Conservation (phyloP, 2,329 filamentous ascomycete species). For the Xylariomycetidae sp. region DNA sequence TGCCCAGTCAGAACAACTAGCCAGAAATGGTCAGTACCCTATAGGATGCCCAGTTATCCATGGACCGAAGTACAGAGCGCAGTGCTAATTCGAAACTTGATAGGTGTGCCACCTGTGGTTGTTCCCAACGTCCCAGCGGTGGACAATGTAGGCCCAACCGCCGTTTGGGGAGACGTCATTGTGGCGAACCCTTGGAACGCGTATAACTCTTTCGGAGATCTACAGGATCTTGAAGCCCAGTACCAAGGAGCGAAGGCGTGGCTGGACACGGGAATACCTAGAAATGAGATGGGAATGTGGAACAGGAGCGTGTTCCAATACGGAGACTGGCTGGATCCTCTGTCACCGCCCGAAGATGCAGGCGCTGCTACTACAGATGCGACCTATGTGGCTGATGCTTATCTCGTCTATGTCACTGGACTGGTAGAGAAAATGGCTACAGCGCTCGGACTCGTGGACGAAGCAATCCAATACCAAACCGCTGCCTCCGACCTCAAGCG, state of each 20-base stretch:
- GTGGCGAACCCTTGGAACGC: slow-evolving; percentile 37
- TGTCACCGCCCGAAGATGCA: slow-evolving; percentile 35
- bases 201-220: slow-evolving; percentile 35
- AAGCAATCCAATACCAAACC: slow-evolving; percentile 16
- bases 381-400: slow-evolving; percentile 41
- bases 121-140: slow-evolving; percentile 24
- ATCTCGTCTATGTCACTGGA: slow-evolving; percentile 38
- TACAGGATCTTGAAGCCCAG: slow-evolving; percentile 30
- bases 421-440: slow-evolving; percentile 31
- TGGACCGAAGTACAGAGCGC: no score
- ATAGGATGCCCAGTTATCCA: no score
- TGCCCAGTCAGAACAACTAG: slow-evolving; percentile 30
- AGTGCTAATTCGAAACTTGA: no score
- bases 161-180: slow-evolving; percentile 40
- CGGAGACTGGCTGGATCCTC: slow-evolving; percentile 46
- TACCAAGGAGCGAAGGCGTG: slow-evolving; percentile 36
- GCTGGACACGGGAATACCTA: slow-evolving; percentile 32
- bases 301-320: slow-evolving; percentile 31
- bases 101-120: slow-evolving; percentile 23
- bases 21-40: slow-evolving; percentile 16
- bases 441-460: slow-evolving; percentile 24
- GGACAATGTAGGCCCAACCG: slow-evolving; percentile 19
- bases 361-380: slow-evolving; percentile 34
- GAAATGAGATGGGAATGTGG: slow-evolving; percentile 36
- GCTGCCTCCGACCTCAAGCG: slow-evolving; percentile 15